Evolutionary conservation across 2,329 filamentous ascomycete species (phyloP).

Genomic region (Paracoccidioides brasiliensis): DNA sequence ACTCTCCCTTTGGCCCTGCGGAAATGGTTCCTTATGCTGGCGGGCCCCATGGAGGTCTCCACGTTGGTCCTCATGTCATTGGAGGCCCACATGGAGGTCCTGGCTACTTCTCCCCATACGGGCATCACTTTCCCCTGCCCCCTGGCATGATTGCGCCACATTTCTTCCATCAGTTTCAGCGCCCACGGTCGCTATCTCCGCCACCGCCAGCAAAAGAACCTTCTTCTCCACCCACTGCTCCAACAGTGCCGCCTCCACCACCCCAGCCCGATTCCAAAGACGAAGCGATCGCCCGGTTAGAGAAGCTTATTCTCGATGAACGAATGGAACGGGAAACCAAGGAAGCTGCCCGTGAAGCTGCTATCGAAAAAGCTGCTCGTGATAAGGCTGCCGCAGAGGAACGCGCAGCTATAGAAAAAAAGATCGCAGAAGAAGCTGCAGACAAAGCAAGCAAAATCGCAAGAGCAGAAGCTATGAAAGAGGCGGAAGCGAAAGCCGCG

Average conservation of each 20-base stretch:
- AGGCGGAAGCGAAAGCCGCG: constrained; percentile 35
- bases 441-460: constrained; percentile 16
- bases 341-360: constrained; percentile 29
- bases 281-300: constrained; percentile 48
- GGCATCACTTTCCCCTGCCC: constrained; percentile 22
- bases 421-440: constrained; percentile 31
- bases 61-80: neutral
- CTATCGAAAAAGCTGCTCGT: constrained; percentile 41
- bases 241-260: constrained; percentile 17
- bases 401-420: constrained; percentile 28
- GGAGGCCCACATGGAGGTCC: neutral
- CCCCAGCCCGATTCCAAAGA: constrained; percentile 33
- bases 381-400: constrained; percentile 23
- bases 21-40: constrained; percentile 27
- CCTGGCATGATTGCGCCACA: constrained; percentile 24
- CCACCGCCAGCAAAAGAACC: constrained; percentile 11
- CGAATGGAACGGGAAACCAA: constrained; percentile 29
- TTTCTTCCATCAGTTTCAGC: constrained; percentile 26
- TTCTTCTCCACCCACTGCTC: constrained; percentile 14
- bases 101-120: constrained; percentile 15
- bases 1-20: constrained; percentile 19
- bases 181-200: constrained; percentile 21
- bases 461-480: constrained; percentile 36
- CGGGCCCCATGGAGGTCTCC: constrained; percentile 17
- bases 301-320: constrained; percentile 42